Evolutionary conservation across 2,329 filamentous ascomycete species (phyloP), one percentile per base, ranked within the genome.

Genomic region (Penicillium olsonii): DNA sequence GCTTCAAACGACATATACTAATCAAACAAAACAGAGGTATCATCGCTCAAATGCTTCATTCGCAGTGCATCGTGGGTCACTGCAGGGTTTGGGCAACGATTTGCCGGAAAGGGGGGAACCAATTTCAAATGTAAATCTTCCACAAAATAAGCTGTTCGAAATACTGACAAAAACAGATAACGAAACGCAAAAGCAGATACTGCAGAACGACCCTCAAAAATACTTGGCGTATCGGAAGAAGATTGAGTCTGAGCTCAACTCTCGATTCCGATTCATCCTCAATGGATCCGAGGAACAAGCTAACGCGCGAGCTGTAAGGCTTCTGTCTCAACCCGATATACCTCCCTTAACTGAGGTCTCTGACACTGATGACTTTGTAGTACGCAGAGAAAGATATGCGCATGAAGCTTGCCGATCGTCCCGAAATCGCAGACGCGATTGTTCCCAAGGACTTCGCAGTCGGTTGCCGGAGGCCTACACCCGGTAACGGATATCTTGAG

Each of bases 261-360:
- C 42, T n/a, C 42, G 60, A 17, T 60, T 63, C 49, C 48, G 49
- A 15, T 53, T 59, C 10, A 51, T 54, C 17, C 26, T 52, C 1
- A 79, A 77, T 57, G 75, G 74, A n/a, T 74, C 70, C 6, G 48
- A 69, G 42, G 75, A 77, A 64, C 75, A 76, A 2, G 63, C 65
- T 43, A 63, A 68, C 20, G 76, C 76, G 3, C 52, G 44, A 42
- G 54, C 48, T 20, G 55, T 62, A n/a, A 50, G 51, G 45, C 14
- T 31, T 15, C n/a, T 5, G 6, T 6, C 27, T 14, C 5, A n/a
- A 17, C 8, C 27, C 4, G 33, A 8, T 24, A 17, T 14, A 42
- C 27, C 12, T n/a, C 3, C 12, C 18, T 17, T 9, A 5, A 2
- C 6, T n/a, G n/a, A n/a, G 2, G 11, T 20, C 15, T 6, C 40